phyloP scores from a whole-genome alignment of 1,284 basidiomycete genomes.

The Pisolithus thermaeus region DNA sequence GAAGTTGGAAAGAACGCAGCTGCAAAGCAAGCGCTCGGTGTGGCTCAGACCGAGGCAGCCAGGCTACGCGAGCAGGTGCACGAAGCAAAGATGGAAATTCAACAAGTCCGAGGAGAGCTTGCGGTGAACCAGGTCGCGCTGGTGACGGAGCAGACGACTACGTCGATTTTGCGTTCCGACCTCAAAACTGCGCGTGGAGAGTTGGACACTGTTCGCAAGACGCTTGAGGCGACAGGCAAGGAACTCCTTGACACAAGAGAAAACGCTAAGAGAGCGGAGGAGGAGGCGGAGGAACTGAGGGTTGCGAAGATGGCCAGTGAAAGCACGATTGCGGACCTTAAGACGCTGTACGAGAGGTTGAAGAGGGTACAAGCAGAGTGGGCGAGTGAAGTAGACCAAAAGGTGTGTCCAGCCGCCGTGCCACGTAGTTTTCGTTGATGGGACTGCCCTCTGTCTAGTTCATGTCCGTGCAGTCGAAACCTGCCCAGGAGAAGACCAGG shows the following conservation, averaged over 20 bases:
- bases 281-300: conserved; percentile 27
- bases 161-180: conserved; percentile 1
- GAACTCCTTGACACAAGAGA: conserved; percentile 16
- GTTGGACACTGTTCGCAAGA: not conserved
- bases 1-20: not conserved
- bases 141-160: conserved; percentile 5
- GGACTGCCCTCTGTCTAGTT: not conserved
- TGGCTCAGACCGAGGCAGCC: conserved; percentile 5
- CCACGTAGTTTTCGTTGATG: not conserved
- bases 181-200: conserved; percentile 1
- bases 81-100: conserved; percentile 3
- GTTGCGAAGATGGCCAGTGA: conserved; percentile 32
- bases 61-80: conserved; percentile 5
- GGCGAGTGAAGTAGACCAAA: conserved; percentile 29
- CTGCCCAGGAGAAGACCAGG: no score
- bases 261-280: conserved; percentile 25
- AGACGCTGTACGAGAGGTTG: conserved; percentile 26
- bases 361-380: conserved; percentile 30
- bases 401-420: conserved; percentile 16
- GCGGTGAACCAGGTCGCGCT: conserved; percentile 2
- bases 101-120: conserved; percentile 3
- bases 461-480: no score
- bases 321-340: conserved; percentile 32
- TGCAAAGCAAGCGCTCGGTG: not conserved
- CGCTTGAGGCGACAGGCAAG: conserved; percentile 11